Evolutionary conservation across 1,284 basidiomycete species (phyloP), one percentile per base, ranked within the genome.

Genomic region (Malassezia sp.): DNA sequence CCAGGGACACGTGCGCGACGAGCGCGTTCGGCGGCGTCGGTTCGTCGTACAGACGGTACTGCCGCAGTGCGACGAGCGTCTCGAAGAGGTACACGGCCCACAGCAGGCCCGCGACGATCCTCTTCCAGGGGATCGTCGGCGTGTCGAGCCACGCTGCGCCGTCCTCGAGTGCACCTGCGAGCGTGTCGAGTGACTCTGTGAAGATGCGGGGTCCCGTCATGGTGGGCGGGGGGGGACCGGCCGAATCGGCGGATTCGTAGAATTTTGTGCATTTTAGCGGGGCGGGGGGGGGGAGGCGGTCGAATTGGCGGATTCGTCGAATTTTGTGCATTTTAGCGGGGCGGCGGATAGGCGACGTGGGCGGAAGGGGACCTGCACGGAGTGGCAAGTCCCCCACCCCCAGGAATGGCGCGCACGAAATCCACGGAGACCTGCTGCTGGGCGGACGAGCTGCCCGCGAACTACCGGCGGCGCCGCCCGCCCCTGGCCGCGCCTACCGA

Each of bases 51-150:
- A 85, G 75, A 2, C 82, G 82, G 63, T 86, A 83, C 71, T 95
- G 90, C 10, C 87, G 81, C 34, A 83, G 85, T 80, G 85, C 66
- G 28, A 90, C 77, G 68, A 85, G 86, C 2, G 80, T 81, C 68
- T 90, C 86, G 54, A 87, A 86, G 3, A 82, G 71, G 29, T 80
- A 82, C n/a, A 87, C 81, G 22, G 73, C 73, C 81, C 84, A 85
- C 9, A 84, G 81, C 59, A 81, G 83, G 12, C 73, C 71, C 49
- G 85, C 80, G 15, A 84, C 81, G 57, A 80, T 79, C 44, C 75
- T 70, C 61, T 82, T 82, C 80, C 82, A 84, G 61, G 82, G 74
- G 26, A 84, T 79, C 2, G 76, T 35, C 9, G 66, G 63, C 34
- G 67, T 47, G 31, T 69, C 66, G 29, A 67, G 54, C 17, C 29